Conservation (phyloP, 352 stramenopile species). For the Globisporangium heterothallicum region DNA sequence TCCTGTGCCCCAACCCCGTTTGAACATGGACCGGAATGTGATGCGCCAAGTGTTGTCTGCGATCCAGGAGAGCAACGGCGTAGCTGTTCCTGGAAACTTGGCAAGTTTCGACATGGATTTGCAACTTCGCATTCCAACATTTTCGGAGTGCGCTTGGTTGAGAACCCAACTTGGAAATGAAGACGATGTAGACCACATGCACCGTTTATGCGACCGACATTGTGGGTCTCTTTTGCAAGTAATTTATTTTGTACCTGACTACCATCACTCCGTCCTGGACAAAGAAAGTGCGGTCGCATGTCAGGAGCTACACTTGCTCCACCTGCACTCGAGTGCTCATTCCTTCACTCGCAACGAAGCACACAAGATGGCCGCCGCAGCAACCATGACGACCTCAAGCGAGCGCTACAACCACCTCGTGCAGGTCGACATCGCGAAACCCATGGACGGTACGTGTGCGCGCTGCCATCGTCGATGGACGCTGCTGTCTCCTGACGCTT, state of each 20-base stretch:
- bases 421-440: constrained; percentile 26
- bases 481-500: not conserved
- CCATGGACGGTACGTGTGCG: constrained; percentile 16
- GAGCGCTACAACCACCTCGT: constrained; percentile 24
- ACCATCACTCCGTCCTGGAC: not conserved
- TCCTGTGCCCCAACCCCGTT: too few relatives aligned
- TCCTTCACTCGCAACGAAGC: not conserved
- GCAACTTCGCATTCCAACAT: too few relatives aligned
- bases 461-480: not conserved
- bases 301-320: not conserved
- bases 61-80: too few relatives aligned
- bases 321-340: not conserved
- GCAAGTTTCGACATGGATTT: too few relatives aligned
- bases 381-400: constrained; percentile 13
- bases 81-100: too few relatives aligned
- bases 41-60: too few relatives aligned
- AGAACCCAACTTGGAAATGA: too few relatives aligned
- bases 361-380: not conserved
- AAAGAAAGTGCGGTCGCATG: not conserved
- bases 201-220: not conserved
- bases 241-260: not conserved
- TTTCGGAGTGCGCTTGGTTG: too few relatives aligned
- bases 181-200: not conserved
- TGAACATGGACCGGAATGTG: too few relatives aligned
- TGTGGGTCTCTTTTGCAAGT: not conserved